Evolutionary conservation across 129 eudicot genomes (phyloP).

Genomic region (Chrysanthemum lavandulifolium): DNA sequence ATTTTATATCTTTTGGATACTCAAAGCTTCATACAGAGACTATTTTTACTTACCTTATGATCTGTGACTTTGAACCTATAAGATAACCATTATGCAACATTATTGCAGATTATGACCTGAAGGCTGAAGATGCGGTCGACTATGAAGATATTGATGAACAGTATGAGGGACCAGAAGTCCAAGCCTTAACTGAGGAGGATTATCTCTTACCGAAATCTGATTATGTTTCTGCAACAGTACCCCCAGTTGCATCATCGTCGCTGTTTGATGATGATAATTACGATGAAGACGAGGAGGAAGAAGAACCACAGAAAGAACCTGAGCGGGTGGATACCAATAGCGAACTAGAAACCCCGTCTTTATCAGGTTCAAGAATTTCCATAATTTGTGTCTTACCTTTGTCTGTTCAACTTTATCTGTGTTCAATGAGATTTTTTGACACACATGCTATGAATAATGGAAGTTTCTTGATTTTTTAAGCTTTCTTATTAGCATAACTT

Average conservation of each 20-base stretch:
- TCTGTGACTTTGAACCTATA: constrained; percentile 5
- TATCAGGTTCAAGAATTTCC: constrained; percentile 46
- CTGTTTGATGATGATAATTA: constrained; percentile 94
- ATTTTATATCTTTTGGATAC: constrained; percentile 20
- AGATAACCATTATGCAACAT: neutral
- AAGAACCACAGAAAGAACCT: constrained; percentile 42
- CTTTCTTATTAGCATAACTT: neutral
- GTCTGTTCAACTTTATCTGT: neutral
- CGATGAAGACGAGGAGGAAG: constrained; percentile 78
- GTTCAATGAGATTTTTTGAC: neutral
- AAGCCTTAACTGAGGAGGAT: constrained; percentile 88
- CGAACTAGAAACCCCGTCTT: constrained; percentile 36
- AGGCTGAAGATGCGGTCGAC: constrained; percentile 97
- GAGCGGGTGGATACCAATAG: constrained; percentile 38
- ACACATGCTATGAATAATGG: neutral
- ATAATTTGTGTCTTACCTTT: constrained; percentile 18
- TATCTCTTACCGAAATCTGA: constrained; percentile 70
- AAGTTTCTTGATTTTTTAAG: neutral
- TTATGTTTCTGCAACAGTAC: constrained; percentile 51
- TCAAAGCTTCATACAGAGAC: constrained; percentile 15
- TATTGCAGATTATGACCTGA: constrained; percentile 70
- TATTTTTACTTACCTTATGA: constrained; percentile 17
- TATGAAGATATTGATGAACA: constrained; percentile 96
- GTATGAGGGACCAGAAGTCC: constrained; percentile 96
- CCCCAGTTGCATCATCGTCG: constrained; percentile 46